Conservation (phyloP, 306 rosid genomes). For the Begonia peltatifolia region DNA sequence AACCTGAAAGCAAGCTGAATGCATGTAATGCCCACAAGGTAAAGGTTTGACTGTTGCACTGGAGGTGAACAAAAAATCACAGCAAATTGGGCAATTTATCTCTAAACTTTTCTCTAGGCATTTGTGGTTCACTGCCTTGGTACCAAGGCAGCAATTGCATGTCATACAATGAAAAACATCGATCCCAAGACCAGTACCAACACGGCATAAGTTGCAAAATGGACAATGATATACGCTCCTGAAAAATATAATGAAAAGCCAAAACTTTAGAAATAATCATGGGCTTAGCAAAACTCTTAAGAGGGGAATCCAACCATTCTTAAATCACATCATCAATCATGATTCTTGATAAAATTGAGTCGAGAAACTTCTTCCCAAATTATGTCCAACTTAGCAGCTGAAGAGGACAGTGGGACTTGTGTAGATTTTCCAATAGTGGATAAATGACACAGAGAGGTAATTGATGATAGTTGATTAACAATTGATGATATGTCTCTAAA, state of each 20-base stretch:
- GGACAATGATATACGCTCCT: constrained; percentile 98
- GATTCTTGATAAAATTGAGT: no score
- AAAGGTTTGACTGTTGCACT: constrained; percentile 88
- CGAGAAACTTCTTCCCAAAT: no score
- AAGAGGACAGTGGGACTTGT: no score
- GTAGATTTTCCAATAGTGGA: no score
- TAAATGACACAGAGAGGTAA: no score
- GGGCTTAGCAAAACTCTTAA: no score
- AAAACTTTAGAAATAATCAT: no score
- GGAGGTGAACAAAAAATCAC: constrained; percentile 87
- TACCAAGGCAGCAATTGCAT: constrained; percentile 94
- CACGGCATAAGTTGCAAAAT: constrained; percentile 94
- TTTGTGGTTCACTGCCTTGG: constrained; percentile 67
- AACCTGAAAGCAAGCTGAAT: constrained; percentile 99
- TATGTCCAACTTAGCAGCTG: no score
- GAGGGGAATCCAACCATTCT: no score
- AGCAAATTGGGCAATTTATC: constrained; percentile 96
- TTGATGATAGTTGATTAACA: no score
- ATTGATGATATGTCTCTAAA: no score
- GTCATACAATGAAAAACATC: constrained; percentile 96
- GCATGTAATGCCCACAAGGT: constrained; percentile 99
- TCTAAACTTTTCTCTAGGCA: constrained; percentile 93
- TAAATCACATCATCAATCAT: no score
- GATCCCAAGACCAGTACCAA: constrained; percentile 89
- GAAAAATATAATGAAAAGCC: constrained; percentile 3